Conservation (phyloP, 2,329 filamentous ascomycete genomes). For the Hymenoscyphus infarciens region DNA sequence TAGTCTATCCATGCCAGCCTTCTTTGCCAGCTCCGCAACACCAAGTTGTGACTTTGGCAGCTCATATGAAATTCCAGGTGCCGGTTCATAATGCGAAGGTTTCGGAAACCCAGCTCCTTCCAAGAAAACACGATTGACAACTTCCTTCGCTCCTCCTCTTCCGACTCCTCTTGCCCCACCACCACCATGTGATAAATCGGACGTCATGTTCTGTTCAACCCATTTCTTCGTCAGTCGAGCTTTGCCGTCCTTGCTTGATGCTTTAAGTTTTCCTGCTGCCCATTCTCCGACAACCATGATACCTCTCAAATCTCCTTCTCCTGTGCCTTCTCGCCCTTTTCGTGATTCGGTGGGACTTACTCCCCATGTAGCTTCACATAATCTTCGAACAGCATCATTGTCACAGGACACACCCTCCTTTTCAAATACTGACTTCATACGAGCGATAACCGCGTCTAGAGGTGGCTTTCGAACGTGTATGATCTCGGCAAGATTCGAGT, state of each 20-base stretch:
- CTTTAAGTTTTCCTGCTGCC: slow-evolving; percentile 69
- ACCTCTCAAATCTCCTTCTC: slow-evolving; percentile 71
- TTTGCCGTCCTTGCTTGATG: slow-evolving; percentile 40
- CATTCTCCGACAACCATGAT: slow-evolving; percentile 86
- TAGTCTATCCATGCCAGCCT: slow-evolving; percentile 66
- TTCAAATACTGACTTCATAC: slow-evolving; percentile 80
- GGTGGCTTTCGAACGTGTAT: slow-evolving; percentile 88
- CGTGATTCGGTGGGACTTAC: slow-evolving; percentile 69
- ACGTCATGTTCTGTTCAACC: slow-evolving; percentile 69
- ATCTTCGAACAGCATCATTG: slow-evolving; percentile 78
- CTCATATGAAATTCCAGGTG: slow-evolving; percentile 29
- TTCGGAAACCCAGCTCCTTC: slow-evolving; percentile 68
- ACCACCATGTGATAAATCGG: slow-evolving; percentile 65
- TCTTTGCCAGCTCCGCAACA: slow-evolving; percentile 70
- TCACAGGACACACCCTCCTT: slow-evolving; percentile 88
- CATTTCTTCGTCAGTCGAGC: slow-evolving; percentile 65
- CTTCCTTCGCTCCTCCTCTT: slow-evolving; percentile 68
- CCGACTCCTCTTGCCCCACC: slow-evolving; percentile 69
- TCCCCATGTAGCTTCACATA: slow-evolving; percentile 82
- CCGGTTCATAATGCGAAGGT: slow-evolving; percentile 31
- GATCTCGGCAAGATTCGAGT: slow-evolving; percentile 80
- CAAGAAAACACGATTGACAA: slow-evolving; percentile 74
- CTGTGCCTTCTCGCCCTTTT: slow-evolving; percentile 63
- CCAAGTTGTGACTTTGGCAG: slow-evolving; percentile 57
- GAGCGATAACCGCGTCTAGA: slow-evolving; percentile 76